Evolutionary conservation across 306 rosid species (phyloP), one percentile per base, ranked within the genome.

Genomic region (Coriaria nepalensis): DNA sequence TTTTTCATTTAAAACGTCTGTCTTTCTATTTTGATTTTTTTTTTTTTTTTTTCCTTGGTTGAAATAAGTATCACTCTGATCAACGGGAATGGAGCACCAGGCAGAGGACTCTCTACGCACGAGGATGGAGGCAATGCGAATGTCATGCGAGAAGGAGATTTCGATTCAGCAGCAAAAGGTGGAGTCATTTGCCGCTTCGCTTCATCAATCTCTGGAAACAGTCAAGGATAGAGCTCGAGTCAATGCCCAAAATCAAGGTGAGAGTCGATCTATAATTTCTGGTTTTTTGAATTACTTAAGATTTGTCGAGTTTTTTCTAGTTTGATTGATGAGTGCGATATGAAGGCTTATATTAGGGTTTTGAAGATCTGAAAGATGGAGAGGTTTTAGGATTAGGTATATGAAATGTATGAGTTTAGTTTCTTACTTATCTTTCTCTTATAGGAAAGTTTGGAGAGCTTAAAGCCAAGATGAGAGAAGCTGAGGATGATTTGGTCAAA

Each of bases 401-500:
- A 41, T 11, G 2, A 40, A 51, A 29, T 6, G 36, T 60, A 10
- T 33, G 12, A 37, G 5, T 57, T 36, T 45, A 33, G 10, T 55
- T 5, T 6, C 8, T 13, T 9, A 0, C 33, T 40, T 40, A 37
- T 5, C 9, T 45, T 50, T 14, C 5, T 9, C 13, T 57, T 2
- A 32, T 59, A 60, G 61, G 41, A 40, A 54, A 45, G 41, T 4
- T 8, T 39, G 61, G 64, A 51, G 78, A 78, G 39, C 40, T 53
- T 15, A 85, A 79, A 75, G 73, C 50, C 45, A 73, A 70, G 47
- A 50, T 85, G 64, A 77, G 83, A 52, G 78, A 77, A 55, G 76
- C 80, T 0, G 98, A 90, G 63, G 95, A 79, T 71, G 87, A 79
- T 33, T 71, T 84, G 73, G 93, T 85, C 37, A 79, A 75, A 73